Percentiles rank a stretch among this genome's conserved stretches.
These are phyloP conservation scores for Boletellus emodensis DNA, from an alignment of 768 basidiomycete genomes.

Conservation along the genomic window DNA sequence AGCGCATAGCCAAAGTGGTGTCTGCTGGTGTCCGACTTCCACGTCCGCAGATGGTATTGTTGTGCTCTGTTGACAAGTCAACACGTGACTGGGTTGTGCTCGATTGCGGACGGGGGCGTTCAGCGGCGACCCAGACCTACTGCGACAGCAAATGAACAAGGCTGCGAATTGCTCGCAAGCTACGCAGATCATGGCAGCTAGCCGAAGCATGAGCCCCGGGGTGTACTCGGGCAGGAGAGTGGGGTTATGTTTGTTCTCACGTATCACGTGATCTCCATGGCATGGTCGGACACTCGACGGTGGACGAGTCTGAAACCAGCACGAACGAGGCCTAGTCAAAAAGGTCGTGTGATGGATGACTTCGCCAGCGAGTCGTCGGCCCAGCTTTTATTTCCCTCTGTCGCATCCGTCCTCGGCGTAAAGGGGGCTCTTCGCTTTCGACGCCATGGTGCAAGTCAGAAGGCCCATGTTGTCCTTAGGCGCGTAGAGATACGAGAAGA, in stretches of 20 bases:
- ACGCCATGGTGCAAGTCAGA: slow-evolving; percentile 61
- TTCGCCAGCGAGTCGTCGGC: slow-evolving; percentile 36
- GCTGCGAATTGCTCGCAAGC: too few relatives aligned
- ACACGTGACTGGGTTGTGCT: slow-evolving; percentile 13
- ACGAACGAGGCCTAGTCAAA: slow-evolving; percentile 13
- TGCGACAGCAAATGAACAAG: neutral
- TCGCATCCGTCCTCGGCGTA: slow-evolving; percentile 57
- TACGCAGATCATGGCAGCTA: too few relatives aligned
- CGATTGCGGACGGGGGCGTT: too few relatives aligned
- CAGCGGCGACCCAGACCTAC: neutral
- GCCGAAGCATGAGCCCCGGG: too few relatives aligned
- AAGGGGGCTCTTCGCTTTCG: slow-evolving; percentile 61
- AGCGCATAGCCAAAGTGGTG: slow-evolving; percentile 22
- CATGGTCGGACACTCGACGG: slow-evolving; percentile 2
- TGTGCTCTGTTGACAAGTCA: slow-evolving; percentile 10
- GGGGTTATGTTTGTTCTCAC: slow-evolving; percentile 13
- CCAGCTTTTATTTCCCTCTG: slow-evolving; percentile 29
- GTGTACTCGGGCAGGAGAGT: too few relatives aligned
- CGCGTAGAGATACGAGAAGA: slow-evolving; percentile 52
- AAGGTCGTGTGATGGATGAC: slow-evolving; percentile 32
- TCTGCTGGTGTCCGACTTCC: slow-evolving; percentile 3
- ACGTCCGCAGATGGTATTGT: slow-evolving; percentile 20
- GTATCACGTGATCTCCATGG: slow-evolving; percentile 18
- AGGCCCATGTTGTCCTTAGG: slow-evolving; percentile 63
- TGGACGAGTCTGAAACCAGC: slow-evolving; percentile 2